These are phyloP conservation scores for Microcera coccophila DNA, from an alignment of 2,329 filamentous ascomycete genomes.

Conservation along the genomic window DNA sequence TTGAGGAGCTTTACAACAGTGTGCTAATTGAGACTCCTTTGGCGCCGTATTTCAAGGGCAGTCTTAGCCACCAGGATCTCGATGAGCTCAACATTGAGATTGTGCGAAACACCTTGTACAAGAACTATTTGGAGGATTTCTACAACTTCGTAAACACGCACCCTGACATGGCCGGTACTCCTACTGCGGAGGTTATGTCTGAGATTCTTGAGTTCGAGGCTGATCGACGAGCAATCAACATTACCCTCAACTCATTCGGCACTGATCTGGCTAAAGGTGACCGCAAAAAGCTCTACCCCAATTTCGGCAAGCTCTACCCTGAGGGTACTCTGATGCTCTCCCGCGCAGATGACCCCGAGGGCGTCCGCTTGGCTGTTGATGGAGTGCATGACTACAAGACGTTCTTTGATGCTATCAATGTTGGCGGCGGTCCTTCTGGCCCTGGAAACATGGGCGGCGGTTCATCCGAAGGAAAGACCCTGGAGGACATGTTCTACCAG, in stretches of 20 bases:
- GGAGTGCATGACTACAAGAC: slow-evolving; percentile 89
- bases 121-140: slow-evolving; percentile 99
- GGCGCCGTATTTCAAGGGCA: slow-evolving; percentile 96
- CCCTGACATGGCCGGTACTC: slow-evolving; percentile 79
- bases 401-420: slow-evolving; percentile 89
- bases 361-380: slow-evolving; percentile 88
- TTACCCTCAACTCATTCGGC: slow-evolving; percentile 97
- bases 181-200: slow-evolving; percentile 90
- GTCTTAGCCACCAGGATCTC: slow-evolving; percentile 89
- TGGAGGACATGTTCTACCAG: slow-evolving; percentile 98
- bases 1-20: slow-evolving; percentile 97
- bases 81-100: slow-evolving; percentile 99
- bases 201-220: slow-evolving; percentile 97
- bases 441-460: slow-evolving; percentile 80
- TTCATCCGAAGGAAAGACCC: slow-evolving; percentile 77
- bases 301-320: slow-evolving; percentile 84
- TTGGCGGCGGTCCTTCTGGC: slow-evolving; percentile 66
- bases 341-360: slow-evolving; percentile 89
- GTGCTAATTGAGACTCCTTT: slow-evolving; percentile 95
- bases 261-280: slow-evolving; percentile 93
- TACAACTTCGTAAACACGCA: slow-evolving; percentile 90
- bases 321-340: slow-evolving; percentile 95
- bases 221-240: slow-evolving; percentile 95
- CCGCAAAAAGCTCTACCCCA: slow-evolving; percentile 93
- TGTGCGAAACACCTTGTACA: slow-evolving; percentile 96